phyloP scores from a whole-genome alignment of 2,329 filamentous ascomycete genomes.

The Colletotrichum tropicale region DNA sequence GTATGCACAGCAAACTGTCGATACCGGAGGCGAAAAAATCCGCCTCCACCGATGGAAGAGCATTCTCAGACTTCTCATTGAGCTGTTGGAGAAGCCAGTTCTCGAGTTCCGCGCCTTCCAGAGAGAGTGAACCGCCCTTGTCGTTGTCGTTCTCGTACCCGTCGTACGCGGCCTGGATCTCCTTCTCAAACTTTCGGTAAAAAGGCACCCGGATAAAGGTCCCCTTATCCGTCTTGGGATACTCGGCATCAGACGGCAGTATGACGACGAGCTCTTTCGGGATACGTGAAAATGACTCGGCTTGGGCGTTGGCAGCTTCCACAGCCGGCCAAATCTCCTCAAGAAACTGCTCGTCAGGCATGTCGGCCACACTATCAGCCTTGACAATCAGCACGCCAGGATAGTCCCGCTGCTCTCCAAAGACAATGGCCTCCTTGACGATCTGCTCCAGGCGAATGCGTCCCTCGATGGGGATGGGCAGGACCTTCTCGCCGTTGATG shows the following conservation, averaged over 20 bases:
- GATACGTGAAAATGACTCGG: conserved; percentile 48
- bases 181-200: conserved; percentile 37
- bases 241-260: conserved; percentile 34
- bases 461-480: conserved; percentile 38
- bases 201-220: conserved; percentile 48
- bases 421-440: conserved; percentile 35
- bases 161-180: conserved; percentile 26
- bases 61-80: not conserved
- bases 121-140: conserved; percentile 24
- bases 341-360: conserved; percentile 37
- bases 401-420: conserved; percentile 34
- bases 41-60: not conserved
- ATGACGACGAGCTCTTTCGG: conserved; percentile 42
- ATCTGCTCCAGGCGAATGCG: conserved; percentile 34
- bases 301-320: conserved; percentile 36
- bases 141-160: not conserved
- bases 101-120: conserved; percentile 28
- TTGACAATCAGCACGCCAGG: conserved; percentile 36
- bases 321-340: conserved; percentile 26
- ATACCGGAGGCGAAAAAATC: conserved; percentile 49
- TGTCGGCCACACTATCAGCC: conserved; percentile 23
- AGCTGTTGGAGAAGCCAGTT: not conserved
- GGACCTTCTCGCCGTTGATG: conserved; percentile 42
- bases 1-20: conserved; percentile 49
- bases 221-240: conserved; percentile 48